A percentile compares a stretch with the other conserved stretches of the same genome.
phyloP scores from a whole-genome alignment of 2,329 filamentous ascomycete species.

The Ophiostoma novo-ulmi region DNA sequence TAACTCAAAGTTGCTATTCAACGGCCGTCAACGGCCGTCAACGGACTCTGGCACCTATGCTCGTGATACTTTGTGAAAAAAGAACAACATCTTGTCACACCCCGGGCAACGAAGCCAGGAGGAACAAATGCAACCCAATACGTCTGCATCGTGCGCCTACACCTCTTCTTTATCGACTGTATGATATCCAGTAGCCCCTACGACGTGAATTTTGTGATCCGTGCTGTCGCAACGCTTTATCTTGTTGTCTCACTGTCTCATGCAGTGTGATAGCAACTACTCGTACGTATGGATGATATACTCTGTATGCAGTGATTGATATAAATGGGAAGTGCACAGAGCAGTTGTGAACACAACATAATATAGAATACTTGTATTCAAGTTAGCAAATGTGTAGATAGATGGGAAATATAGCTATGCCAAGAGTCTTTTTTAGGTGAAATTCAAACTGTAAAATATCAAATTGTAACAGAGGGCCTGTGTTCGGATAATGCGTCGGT shows the following conservation, averaged over 20 bases:
- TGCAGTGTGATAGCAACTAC: not conserved
- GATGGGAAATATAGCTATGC: not conserved
- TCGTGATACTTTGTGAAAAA: constrained; percentile 10
- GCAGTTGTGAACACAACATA: constrained; percentile 2
- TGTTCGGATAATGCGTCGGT: not conserved
- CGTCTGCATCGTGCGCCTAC: not conserved
- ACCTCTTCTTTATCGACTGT: not conserved
- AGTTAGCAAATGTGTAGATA: not conserved
- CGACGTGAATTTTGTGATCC: not conserved
- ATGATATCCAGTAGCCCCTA: not conserved
- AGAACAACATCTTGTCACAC: not conserved
- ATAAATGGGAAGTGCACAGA: not conserved
- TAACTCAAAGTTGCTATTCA: not conserved
- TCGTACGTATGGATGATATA: constrained; percentile 4
- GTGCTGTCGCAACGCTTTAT: not conserved
- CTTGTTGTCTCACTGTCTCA: not conserved
- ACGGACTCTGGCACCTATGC: not conserved
- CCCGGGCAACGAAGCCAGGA: not conserved
- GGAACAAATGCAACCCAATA: constrained; percentile 1
- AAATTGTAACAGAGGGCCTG: not conserved
- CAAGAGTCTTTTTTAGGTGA: not conserved
- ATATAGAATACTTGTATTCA: not conserved
- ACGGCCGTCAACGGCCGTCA: not conserved
- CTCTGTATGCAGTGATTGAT: not conserved
- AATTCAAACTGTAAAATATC: not conserved